A percentile compares a stretch with the other conserved stretches of the same genome.
phyloP scores from a whole-genome alignment of 306 rosid species.

The Styphnolobium japonicum region DNA sequence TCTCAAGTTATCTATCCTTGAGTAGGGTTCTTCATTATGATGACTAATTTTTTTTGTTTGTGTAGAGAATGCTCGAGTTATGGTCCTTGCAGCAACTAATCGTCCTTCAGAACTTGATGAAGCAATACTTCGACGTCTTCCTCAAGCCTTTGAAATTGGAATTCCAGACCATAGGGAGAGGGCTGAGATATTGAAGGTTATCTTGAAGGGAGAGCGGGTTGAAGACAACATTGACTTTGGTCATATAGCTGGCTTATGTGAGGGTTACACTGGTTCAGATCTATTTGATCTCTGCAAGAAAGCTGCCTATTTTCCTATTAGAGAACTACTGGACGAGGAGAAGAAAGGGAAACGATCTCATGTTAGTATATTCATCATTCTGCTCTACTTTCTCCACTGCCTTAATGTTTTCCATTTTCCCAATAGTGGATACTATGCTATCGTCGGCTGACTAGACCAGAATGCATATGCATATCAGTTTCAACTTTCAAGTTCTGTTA shows the following conservation, averaged over 20 bases:
- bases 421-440: background rate
- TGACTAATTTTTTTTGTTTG: background rate
- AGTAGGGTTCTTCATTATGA: background rate
- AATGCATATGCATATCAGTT: background rate
- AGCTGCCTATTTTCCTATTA: constrained; percentile 89
- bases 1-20: constrained; percentile 15
- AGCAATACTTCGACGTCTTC: constrained; percentile 98
- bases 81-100: constrained; percentile 98
- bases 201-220: constrained; percentile 72
- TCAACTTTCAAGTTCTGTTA: constrained; percentile 12
- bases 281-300: constrained; percentile 94
- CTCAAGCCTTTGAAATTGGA: constrained; percentile 97
- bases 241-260: constrained; percentile 60
- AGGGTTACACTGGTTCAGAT: constrained; percentile 95
- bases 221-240: constrained; percentile 59
- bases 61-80: constrained; percentile 85
- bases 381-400: background rate
- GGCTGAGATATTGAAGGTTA: constrained; percentile 78
- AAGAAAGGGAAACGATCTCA: constrained; percentile 61
- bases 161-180: constrained; percentile 75
- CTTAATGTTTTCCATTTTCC: background rate
- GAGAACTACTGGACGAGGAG: constrained; percentile 79
- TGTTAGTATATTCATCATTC: constrained; percentile 51
- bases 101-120: constrained; percentile 99
- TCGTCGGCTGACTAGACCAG: background rate